Percentiles rank a stretch among this genome's conserved stretches.
These are phyloP conservation scores for Pythium myriotylum DNA, from an alignment of 352 stramenopile species.

Conservation along the genomic window DNA sequence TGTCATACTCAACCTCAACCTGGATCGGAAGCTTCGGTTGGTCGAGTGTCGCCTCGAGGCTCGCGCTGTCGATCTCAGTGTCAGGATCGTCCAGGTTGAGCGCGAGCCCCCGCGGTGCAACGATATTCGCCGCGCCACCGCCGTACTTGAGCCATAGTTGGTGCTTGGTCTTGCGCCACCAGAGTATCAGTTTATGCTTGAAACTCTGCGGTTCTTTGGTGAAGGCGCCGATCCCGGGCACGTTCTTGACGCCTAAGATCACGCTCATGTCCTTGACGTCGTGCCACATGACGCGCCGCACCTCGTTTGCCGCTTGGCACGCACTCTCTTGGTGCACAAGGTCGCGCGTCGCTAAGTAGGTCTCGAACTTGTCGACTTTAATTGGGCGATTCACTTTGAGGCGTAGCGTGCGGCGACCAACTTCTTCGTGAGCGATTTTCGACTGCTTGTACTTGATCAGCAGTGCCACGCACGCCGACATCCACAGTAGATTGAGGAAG, in stretches of 20 bases:
- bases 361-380: conserved; percentile 45
- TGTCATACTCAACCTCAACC: conserved; percentile 78
- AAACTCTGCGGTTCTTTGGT: conserved; percentile 15
- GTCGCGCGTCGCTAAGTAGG: conserved; percentile 38
- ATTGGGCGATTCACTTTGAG: conserved; percentile 70
- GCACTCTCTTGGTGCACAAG: conserved; percentile 61
- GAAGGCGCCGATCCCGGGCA: conserved; percentile 1
- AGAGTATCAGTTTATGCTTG: conserved; percentile 19
- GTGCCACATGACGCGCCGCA: conserved; percentile 56
- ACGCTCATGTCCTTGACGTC: conserved; percentile 32
- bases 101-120: conserved; percentile 5
- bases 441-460: conserved; percentile 67
- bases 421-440: conserved; percentile 55
- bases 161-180: conserved; percentile 22
- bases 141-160: conserved; percentile 1
- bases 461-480: conserved; percentile 59
- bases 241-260: conserved; percentile 3
- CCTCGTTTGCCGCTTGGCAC: conserved; percentile 48
- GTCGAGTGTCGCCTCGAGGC: conserved; percentile 19
- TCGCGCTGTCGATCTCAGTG: conserved; percentile 3
- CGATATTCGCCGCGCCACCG: conserved; percentile 5
- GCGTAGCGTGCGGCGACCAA: conserved; percentile 85
- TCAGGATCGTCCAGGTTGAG: background rate
- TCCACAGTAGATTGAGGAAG: conserved; percentile 89
- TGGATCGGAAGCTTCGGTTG: conserved; percentile 50